phyloP scores from a whole-genome alignment of 2,329 filamentous ascomycete genomes.

The Phaeosphaeriaceae sp. region DNA sequence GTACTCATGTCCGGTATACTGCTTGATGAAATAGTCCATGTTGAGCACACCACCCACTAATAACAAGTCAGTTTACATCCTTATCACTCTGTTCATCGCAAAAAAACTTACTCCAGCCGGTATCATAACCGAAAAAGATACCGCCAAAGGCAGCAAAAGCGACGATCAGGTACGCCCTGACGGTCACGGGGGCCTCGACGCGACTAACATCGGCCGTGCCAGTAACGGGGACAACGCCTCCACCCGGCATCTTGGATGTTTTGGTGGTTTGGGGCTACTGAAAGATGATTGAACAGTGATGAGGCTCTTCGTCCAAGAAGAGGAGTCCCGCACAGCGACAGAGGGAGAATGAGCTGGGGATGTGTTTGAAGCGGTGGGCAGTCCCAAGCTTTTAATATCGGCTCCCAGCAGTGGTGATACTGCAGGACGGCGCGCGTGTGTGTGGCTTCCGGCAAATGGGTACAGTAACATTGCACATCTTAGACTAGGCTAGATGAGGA shows the following conservation, averaged over 20 bases:
- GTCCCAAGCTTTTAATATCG: conserved; percentile 40
- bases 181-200: conserved; percentile 59
- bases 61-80: no score
- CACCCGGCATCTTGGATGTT: conserved; percentile 44
- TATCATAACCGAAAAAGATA: conserved; percentile 81
- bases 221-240: conserved; percentile 43
- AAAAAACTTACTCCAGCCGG: conserved; percentile 69
- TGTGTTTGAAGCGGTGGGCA: conserved; percentile 27
- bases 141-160: conserved; percentile 58
- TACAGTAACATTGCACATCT: conserved; percentile 43
- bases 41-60: conserved; percentile 58
- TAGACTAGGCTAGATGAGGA: conserved; percentile 32
- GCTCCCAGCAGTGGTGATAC: conserved; percentile 36
- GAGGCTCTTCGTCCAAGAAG: conserved; percentile 25
- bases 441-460: conserved; percentile 38
- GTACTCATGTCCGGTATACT: conserved; percentile 49
- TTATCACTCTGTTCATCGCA: no score
- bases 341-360: conserved; percentile 31
- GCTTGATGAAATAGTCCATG: conserved; percentile 48
- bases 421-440: conserved; percentile 30
- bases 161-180: conserved; percentile 55
- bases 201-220: conserved; percentile 51
- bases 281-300: conserved; percentile 14
- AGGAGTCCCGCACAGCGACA: conserved; percentile 27
- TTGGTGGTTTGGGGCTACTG: conserved; percentile 14